Conservation (phyloP, 345 rosid species). For the Heritiera fomes region DNA sequence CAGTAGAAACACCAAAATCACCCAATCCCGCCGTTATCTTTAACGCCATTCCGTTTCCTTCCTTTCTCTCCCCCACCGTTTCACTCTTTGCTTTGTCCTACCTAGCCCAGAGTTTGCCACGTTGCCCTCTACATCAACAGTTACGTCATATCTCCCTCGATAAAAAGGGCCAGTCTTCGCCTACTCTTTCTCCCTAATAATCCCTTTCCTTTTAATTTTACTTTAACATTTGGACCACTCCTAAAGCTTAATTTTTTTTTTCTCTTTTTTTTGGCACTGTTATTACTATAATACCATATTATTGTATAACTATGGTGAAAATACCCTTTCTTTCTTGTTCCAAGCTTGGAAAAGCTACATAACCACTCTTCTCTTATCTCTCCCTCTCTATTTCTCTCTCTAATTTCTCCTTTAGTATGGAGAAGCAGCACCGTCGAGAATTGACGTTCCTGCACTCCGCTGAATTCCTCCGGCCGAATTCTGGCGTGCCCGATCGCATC, state of each 20-base stretch:
- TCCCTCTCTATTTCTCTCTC: neutral
- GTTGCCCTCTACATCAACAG: neutral
- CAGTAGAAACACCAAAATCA: neutral
- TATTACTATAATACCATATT: too few relatives aligned
- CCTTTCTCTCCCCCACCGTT: conserved; percentile 5
- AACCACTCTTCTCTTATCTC: conserved; percentile 25
- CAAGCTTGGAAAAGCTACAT: conserved; percentile 29
- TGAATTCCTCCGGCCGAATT: conserved; percentile 38
- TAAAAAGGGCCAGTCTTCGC: conserved; percentile 50
- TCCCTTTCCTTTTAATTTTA: too few relatives aligned
- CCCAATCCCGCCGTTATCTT: conserved; percentile 17
- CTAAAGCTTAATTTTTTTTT: too few relatives aligned
- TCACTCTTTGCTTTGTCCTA: conserved; percentile 13
- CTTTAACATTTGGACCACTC: too few relatives aligned
- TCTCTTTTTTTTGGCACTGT: neutral
- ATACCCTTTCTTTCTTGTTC: neutral
- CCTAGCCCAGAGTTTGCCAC: neutral
- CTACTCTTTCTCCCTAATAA: conserved; percentile 8
- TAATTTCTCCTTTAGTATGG: conserved; percentile 44
- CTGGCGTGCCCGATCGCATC: conserved; percentile 20
- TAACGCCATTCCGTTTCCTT: conserved; percentile 38
- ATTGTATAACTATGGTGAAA: neutral
- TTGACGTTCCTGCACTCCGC: conserved; percentile 58
- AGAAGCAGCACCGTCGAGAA: conserved; percentile 55
- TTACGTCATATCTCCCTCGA: conserved; percentile 18